These are phyloP conservation scores for Ganoderma boninense DNA, from an alignment of 1,284 basidiomycete species.

Conservation along the genomic window DNA sequence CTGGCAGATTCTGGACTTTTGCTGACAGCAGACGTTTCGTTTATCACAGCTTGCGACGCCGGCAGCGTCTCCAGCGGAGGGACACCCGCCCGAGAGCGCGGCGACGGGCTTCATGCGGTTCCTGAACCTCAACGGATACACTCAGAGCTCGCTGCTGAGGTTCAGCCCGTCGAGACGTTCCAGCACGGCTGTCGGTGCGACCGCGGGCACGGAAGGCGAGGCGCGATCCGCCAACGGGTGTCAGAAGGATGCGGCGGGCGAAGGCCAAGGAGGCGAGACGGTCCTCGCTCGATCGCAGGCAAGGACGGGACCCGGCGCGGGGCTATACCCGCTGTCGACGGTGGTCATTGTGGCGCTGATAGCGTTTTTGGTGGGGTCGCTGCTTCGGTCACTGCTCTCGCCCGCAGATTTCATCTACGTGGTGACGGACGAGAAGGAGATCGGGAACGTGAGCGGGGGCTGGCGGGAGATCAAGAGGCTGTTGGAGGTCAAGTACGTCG, in stretches of 20 bases:
- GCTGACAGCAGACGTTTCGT: slow-evolving; percentile 23
- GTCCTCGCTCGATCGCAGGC: slow-evolving; percentile 23
- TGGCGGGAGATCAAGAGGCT: slow-evolving; percentile 88
- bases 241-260: slow-evolving; percentile 16
- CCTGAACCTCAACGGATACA: slow-evolving; percentile 54
- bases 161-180: slow-evolving; percentile 44
- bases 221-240: slow-evolving; percentile 17
- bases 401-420: slow-evolving; percentile 94
- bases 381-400: slow-evolving; percentile 86
- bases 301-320: slow-evolving; percentile 16
- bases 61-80: slow-evolving; percentile 30
- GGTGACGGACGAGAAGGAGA: slow-evolving; percentile 62
- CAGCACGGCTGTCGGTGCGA: slow-evolving; percentile 29
- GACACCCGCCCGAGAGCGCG: slow-evolving; percentile 34
- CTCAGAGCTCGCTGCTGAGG: slow-evolving; percentile 49
- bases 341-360: slow-evolving; percentile 86
- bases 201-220: slow-evolving; percentile 17
- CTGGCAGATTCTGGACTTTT: slow-evolving; percentile 23
- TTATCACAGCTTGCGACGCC: slow-evolving; percentile 26
- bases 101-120: slow-evolving; percentile 51
- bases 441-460: slow-evolving; percentile 57
- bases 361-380: slow-evolving; percentile 90
- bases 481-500: slow-evolving; percentile 79
- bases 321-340: slow-evolving; percentile 59
- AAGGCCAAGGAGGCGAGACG: slow-evolving; percentile 10